Evolutionary conservation across 305 asterid genomes (phyloP), one percentile per base, ranked within the genome.

Genomic region (Andrographis paniculata): DNA sequence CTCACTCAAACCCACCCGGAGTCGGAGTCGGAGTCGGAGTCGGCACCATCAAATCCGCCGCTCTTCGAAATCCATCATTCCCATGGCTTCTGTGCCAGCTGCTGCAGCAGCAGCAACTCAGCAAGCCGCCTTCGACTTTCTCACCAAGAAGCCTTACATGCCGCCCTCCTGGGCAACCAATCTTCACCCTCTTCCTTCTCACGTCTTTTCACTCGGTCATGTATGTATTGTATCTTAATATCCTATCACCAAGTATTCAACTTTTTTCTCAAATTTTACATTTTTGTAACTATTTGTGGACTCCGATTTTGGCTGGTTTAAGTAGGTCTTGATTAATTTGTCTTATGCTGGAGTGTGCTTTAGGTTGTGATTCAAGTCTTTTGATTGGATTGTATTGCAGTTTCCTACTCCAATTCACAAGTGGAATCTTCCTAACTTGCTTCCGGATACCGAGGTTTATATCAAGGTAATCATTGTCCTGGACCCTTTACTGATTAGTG

Each of bases 381-480:
- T 19, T 20, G 23, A 4, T 6, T 37, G 31, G 42, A 8, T 13
- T 43, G 5, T 44, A n/a, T 44, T 38, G 36, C 46, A 89, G 98
- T 75, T 85, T 59, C 96, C 98, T 0, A 85, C 94, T 59, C 98
- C 98, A 49, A 78, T 89, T 66, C 96, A 89, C 77, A 68, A 66
- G 53, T 89, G 98, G 98, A 78, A 73, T 58, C 84, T 89, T 48
- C 98, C 96, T n/a, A 76, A 82, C 80, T 63, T 89, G 72, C 95
- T 96, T 8, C 76, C 69, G 61, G 48, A 74, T 51, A 82, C 94
- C 16, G 82, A 85, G 71, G 88, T 89, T 55, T 89, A 83, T 75
- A 48, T 89, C 66, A 89, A 89, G 98, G 98, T 89, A 66, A 35
- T 43, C 18, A 22, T 14, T 19, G 2, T 56, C 50, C 42, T 48